Conservation (phyloP, 2,329 filamentous ascomycete species). For the Cercospora sesami region DNA sequence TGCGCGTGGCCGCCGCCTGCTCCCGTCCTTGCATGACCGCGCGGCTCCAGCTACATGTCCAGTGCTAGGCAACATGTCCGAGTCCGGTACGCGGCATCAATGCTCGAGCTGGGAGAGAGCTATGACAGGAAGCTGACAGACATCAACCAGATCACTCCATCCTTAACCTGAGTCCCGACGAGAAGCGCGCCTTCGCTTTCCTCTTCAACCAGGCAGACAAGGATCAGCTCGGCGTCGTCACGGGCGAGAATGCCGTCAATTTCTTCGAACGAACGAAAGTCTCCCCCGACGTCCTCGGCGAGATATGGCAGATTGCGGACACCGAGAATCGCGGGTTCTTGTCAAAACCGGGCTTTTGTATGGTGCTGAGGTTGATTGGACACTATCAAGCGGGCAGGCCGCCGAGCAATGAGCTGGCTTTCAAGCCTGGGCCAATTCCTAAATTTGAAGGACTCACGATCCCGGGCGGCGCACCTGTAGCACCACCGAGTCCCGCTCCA, state of each 20-base stretch:
- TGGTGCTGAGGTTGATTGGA: conserved; percentile 90
- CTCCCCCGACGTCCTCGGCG: conserved; percentile 79
- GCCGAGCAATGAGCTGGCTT: conserved; percentile 76
- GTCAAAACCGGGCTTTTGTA: conserved; percentile 87
- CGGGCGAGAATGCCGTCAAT: conserved; percentile 91
- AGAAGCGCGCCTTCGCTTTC: conserved; percentile 91
- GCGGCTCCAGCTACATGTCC: conserved; percentile 11
- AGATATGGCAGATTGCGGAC: conserved; percentile 99
- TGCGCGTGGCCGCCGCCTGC: background rate
- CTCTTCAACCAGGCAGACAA: conserved; percentile 91
- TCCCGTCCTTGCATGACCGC: conserved; percentile 6
- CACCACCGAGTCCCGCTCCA: conserved; percentile 29
- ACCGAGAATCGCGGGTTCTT: conserved; percentile 93
- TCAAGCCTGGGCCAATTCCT: conserved; percentile 83
- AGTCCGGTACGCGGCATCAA: conserved; percentile 21
- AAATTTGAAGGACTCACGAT: conserved; percentile 78
- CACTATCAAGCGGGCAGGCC: conserved; percentile 88
- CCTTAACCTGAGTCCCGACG: conserved; percentile 77
- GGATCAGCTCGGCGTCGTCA: conserved; percentile 88
- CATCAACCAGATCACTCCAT: conserved; percentile 34
- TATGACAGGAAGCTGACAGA: conserved; percentile 13
- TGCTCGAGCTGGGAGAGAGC: background rate
- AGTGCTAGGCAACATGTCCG: conserved; percentile 28
- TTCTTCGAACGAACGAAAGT: conserved; percentile 97
- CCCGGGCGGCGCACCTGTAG: conserved; percentile 32